Evolutionary conservation across 2,329 filamentous ascomycete species (phyloP).

Genomic region (Cadophora malorum): DNA sequence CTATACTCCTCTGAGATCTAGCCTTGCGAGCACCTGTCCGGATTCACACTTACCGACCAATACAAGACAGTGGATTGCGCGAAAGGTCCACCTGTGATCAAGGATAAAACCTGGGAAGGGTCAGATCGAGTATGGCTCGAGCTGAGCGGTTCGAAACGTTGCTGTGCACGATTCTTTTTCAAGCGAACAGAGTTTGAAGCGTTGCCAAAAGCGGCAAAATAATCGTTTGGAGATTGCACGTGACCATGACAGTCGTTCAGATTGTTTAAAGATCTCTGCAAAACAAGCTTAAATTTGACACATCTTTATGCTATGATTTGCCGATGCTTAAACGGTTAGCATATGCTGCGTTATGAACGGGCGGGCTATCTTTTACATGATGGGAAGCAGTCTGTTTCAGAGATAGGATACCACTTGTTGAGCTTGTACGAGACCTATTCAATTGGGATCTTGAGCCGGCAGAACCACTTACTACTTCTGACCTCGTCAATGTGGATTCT

Average conservation of each 20-base stretch:
- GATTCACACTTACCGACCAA: slow-evolving; percentile 9
- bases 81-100: slow-evolving; percentile 15
- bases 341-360: not conserved
- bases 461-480: not conserved
- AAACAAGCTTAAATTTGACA: slow-evolving; percentile 6
- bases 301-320: not conserved
- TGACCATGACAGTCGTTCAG: not conserved
- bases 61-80: not conserved
- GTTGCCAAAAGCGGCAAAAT: not conserved
- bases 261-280: not conserved
- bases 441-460: not conserved
- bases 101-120: not conserved
- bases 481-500: not conserved
- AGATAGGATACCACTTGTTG: not conserved
- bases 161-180: slow-evolving; percentile 5
- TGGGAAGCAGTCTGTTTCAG: too few species aligned
- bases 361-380: not conserved
- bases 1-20: not conserved
- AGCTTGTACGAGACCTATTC: not conserved
- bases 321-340: not conserved
- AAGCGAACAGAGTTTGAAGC: slow-evolving; percentile 12
- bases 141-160: slow-evolving; percentile 17
- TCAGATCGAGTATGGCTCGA: slow-evolving; percentile 8
- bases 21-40: slow-evolving; percentile 10
- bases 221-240: not conserved